Percentiles rank a stretch among this genome's conserved stretches.
phyloP scores from a whole-genome alignment of 1,284 basidiomycete genomes.

The Bjerkandera adusta region DNA sequence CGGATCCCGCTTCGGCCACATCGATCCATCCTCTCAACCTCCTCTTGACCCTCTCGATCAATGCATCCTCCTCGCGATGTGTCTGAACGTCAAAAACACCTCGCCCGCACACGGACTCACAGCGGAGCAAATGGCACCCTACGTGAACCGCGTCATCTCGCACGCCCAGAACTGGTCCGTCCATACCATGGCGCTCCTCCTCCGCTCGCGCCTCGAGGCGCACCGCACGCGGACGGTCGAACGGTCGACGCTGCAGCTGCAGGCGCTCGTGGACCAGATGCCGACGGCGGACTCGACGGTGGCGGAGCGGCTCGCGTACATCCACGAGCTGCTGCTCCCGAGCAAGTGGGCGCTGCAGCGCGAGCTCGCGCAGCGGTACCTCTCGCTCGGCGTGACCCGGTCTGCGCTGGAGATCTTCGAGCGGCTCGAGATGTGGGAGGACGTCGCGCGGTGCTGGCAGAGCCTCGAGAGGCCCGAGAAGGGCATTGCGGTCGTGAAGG shows the following conservation, averaged over 20 bases:
- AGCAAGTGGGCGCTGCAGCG: slow-evolving; percentile 90
- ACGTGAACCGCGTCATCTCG: slow-evolving; percentile 81
- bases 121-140: slow-evolving; percentile 86
- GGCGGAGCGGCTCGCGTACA: slow-evolving; percentile 74
- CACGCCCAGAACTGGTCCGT: slow-evolving; percentile 93
- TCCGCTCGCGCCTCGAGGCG: slow-evolving; percentile 87
- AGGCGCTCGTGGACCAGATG: slow-evolving; percentile 94
- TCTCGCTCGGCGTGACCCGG: slow-evolving; percentile 81
- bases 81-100: slow-evolving; percentile 86
- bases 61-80: slow-evolving; percentile 85
- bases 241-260: slow-evolving; percentile 84
- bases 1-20: slow-evolving; percentile 49
- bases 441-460: slow-evolving; percentile 85
- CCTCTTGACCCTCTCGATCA: slow-evolving; percentile 89
- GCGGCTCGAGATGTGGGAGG: slow-evolving; percentile 95
- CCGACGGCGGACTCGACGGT: slow-evolving; percentile 75
- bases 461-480: slow-evolving; percentile 76
- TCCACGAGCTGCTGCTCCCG: slow-evolving; percentile 79
- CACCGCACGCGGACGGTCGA: slow-evolving; percentile 88
- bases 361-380: slow-evolving; percentile 82
- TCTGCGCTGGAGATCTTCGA: slow-evolving; percentile 92
- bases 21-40: slow-evolving; percentile 86
- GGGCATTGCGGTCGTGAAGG: slow-evolving; percentile 76
- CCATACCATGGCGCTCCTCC: slow-evolving; percentile 90
- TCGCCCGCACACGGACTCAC: slow-evolving; percentile 88